A percentile compares a stretch with the other conserved stretches of the same genome.
phyloP scores from a whole-genome alignment of 805 yeast genomes.

The Debaryomyces hansenii region DNA sequence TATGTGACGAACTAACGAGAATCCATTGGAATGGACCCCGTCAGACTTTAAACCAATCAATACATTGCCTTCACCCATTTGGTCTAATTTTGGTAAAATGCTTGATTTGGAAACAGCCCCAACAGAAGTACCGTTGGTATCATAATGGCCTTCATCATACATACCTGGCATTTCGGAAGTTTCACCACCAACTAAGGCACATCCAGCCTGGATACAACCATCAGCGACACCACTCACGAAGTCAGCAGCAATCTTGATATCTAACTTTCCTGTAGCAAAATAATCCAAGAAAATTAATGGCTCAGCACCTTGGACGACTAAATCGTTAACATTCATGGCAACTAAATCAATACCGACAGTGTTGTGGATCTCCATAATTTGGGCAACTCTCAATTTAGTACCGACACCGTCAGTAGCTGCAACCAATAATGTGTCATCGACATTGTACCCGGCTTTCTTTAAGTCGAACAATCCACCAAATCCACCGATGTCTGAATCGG shows the following conservation, averaged over 20 bases:
- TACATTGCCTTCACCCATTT: conserved; percentile 78
- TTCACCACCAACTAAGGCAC: conserved; percentile 99
- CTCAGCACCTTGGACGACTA: conserved; percentile 98
- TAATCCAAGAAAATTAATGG: conserved; percentile 94
- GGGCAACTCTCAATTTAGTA: conserved; percentile 93
- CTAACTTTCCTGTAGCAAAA: conserved; percentile 92
- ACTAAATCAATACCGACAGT: conserved; percentile 99
- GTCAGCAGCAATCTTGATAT: conserved; percentile 76
- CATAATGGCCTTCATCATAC: conserved; percentile 94
- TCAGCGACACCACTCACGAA: conserved; percentile 95
- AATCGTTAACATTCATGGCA: conserved; percentile 98
- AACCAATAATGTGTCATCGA: conserved; percentile 78
- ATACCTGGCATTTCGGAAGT: conserved; percentile 99
- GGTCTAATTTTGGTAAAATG: conserved; percentile 68
- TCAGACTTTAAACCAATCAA: conserved; percentile 84
- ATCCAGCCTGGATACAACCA: conserved; percentile 92
- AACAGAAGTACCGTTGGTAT: conserved; percentile 97
- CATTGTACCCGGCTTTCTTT: conserved; percentile 81
- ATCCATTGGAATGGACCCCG: conserved; percentile 97
- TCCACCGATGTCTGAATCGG: conserved; percentile 98
- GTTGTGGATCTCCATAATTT: conserved; percentile 80
- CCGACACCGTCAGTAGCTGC: conserved; percentile 99
- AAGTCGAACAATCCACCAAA: conserved; percentile 97
- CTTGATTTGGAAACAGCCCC: conserved; percentile 85
- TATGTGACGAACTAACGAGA: conserved; percentile 89